Conservation (phyloP, 164 flowering plant species). For the Protea cynaroides region DNA sequence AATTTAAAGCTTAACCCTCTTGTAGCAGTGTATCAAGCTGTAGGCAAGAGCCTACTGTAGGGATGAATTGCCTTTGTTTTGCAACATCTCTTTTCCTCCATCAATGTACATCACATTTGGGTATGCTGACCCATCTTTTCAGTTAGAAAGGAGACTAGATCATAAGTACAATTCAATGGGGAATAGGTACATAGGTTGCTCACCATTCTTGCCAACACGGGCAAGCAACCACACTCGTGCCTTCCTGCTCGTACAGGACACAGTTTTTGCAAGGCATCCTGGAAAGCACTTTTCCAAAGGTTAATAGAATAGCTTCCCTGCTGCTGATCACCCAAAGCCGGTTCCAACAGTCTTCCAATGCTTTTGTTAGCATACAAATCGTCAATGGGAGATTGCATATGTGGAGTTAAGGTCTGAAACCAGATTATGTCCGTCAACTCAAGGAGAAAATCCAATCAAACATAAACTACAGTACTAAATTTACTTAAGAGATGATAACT, state of each 20-base stretch:
- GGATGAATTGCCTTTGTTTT: not conserved
- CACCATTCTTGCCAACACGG: slow-evolving; percentile 86
- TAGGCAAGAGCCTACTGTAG: not conserved
- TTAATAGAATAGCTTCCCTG: slow-evolving; percentile 80
- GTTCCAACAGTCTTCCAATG: slow-evolving; percentile 46
- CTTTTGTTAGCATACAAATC: slow-evolving; percentile 26
- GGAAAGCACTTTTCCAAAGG: slow-evolving; percentile 86
- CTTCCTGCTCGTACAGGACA: slow-evolving; percentile 94
- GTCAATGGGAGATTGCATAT: slow-evolving; percentile 75
- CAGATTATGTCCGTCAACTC: slow-evolving; percentile 1
- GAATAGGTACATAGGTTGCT: slow-evolving; percentile 1
- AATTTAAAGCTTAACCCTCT: not conserved
- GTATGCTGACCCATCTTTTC: not conserved
- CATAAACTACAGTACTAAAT: not conserved
- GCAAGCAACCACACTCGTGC: slow-evolving; percentile 96
- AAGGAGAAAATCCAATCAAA: not conserved
- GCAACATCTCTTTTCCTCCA: not conserved
- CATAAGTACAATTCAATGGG: not conserved
- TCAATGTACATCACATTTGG: not conserved
- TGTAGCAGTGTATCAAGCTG: not conserved
- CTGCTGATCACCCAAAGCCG: slow-evolving; percentile 71
- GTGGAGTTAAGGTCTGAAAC: slow-evolving; percentile 77
- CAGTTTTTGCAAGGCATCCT: slow-evolving; percentile 75
- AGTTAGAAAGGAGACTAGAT: not conserved
- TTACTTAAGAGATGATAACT: not conserved